Conservation (phyloP, 2,329 filamentous ascomycete species). For the Ascochyta fabae region DNA sequence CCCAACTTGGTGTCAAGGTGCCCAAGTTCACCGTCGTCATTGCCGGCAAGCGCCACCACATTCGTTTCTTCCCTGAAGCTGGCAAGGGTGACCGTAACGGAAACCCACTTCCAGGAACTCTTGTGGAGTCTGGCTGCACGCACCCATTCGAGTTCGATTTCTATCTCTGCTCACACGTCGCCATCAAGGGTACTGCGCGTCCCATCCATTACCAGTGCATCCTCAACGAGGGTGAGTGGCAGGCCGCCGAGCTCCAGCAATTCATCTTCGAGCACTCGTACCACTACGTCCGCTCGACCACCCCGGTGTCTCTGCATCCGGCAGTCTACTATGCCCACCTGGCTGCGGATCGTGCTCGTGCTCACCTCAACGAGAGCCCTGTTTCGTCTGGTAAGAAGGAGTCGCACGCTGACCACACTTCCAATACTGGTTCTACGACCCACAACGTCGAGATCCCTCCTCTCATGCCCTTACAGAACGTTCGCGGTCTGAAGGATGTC, state of each 20-base stretch:
- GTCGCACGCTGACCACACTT: constrained; percentile 35
- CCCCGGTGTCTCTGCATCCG: constrained; percentile 85
- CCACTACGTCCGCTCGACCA: constrained; percentile 90
- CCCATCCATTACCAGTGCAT: constrained; percentile 94
- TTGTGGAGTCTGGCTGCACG: constrained; percentile 89
- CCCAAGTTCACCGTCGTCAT: constrained; percentile 85
- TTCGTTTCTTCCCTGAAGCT: constrained; percentile 83
- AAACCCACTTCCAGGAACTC: constrained; percentile 83
- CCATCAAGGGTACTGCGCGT: constrained; percentile 92
- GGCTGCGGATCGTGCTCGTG: constrained; percentile 77
- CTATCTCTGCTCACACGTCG: constrained; percentile 72
- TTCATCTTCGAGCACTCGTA: constrained; percentile 97
- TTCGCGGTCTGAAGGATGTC: constrained; percentile 47
- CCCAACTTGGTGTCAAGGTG: constrained; percentile 44
- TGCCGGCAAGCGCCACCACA: constrained; percentile 91
- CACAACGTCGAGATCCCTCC: constrained; percentile 45
- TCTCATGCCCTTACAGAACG: constrained; percentile 51
- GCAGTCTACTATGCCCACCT: constrained; percentile 97
- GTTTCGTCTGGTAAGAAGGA: constrained; percentile 50
- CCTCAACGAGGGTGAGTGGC: constrained; percentile 75
- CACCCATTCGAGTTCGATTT: constrained; percentile 92
- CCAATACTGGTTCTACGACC: constrained; percentile 40
- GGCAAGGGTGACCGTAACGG: constrained; percentile 72
- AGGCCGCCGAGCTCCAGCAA: constrained; percentile 74
- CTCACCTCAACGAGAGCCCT: constrained; percentile 67